Base-by-base conservation (phyloP, 2,329 filamentous ascomycete genomes). In the Fusarium guadeloupense region DNA sequence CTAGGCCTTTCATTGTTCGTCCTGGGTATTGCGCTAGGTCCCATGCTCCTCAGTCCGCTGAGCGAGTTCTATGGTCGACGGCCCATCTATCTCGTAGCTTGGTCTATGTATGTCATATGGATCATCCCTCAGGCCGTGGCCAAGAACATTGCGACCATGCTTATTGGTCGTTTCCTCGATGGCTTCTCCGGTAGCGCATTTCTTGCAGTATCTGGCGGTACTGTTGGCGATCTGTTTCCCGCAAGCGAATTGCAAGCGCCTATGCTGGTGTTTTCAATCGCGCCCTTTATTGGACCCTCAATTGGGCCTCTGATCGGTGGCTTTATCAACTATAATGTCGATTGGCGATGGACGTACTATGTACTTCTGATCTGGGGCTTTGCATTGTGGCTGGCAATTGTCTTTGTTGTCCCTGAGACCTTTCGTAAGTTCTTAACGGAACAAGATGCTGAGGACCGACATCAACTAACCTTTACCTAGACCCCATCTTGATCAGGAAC, bases 271-370 rank as follows among this genome's bases (percentile, higher is more conserved):
- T 96, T 90, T 71, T 87, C 88, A 6, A 78, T 87, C 8, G 81
- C 80, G 2, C 88, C 88, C 1, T 90, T 90, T 73, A 76, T 85
- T 59, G 81, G 92, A 67, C 82, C 87, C 0, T 81, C 80, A 9
- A 66, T 86, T 4, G 86, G 87, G 0, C 85, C 86, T 1, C 62
- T 89, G 14, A 72, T 90, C 16, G 92, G 91, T 9, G 92, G 92
- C 8, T 93, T 96, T 74, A 92, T 96, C 73, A 94, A 94, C 73
- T 85, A 89, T 66, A 86, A 89, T 67, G 83, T 82, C 4, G 78
- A 80, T 51, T 97, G 92, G 89, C 80, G 90, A 46, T 95, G 91
- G 91, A 90, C 89, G 0, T 93, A 95, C 75, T 97, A 93, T 71
- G 83, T 93, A 5, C 80, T 96, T 55, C 77, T 96, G 44, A 96